A percentile compares a stretch with the other conserved stretches of the same genome.
Evolutionary conservation across 1,139 yeast species (phyloP).

Genomic region (Candida tetrigidarum): DNA sequence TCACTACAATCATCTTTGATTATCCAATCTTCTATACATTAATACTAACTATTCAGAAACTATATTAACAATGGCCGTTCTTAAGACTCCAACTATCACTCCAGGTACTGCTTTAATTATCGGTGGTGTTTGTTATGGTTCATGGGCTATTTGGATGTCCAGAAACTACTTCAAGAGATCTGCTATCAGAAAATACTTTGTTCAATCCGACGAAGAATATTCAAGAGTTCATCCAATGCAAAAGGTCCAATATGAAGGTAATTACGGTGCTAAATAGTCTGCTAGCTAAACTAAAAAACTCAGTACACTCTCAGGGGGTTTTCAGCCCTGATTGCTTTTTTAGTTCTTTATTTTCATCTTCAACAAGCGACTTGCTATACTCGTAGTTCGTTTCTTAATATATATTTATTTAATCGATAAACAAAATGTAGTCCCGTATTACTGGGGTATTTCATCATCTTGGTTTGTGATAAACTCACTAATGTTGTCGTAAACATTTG

Average conservation of each 20-base stretch:
- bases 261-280: conserved; percentile 8
- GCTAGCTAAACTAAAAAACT: not conserved
- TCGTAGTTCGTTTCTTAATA: not conserved
- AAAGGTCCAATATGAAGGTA: conserved; percentile 19
- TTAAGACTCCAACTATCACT: conserved; percentile 17
- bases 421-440: not conserved
- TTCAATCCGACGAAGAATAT: conserved; percentile 33
- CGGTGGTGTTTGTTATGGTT: conserved; percentile 41
- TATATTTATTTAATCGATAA: not conserved
- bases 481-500: conserved; percentile 27
- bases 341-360: not conserved
- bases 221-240: conserved; percentile 31
- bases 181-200: conserved; percentile 34
- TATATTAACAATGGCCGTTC: conserved; percentile 10
- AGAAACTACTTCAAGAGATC: conserved; percentile 36
- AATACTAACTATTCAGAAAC: not conserved
- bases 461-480: conserved; percentile 32
- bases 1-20: not conserved
- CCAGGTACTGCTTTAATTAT: conserved; percentile 35
- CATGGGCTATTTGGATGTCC: conserved; percentile 42
- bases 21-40: not conserved
- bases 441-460: conserved; percentile 23
- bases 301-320: not conserved
- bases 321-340: not conserved
- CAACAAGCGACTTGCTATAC: not conserved